These are phyloP conservation scores for Plasmodium relictum DNA, from an alignment of 169 alveolate genomes.

Conservation along the genomic window DNA sequence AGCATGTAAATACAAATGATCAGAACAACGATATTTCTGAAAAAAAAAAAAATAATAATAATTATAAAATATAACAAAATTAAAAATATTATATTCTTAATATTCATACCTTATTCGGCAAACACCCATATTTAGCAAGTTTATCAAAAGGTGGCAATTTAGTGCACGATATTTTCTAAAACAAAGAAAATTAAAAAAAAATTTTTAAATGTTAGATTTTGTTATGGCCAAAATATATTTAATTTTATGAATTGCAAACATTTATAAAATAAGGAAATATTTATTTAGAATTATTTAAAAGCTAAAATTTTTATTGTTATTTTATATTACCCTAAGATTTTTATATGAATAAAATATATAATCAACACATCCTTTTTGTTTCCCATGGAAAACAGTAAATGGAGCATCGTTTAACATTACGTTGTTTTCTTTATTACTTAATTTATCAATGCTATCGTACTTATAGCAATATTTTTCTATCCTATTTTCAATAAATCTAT, in stretches of 20 bases:
- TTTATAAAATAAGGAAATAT: too few species aligned
- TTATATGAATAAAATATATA: slow-evolving; percentile 85
- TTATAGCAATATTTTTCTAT: slow-evolving; percentile 47
- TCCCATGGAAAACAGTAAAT: slow-evolving; percentile 90
- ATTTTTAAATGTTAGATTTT: too few species aligned
- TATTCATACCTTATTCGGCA: slow-evolving; percentile 48
- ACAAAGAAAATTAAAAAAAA: background rate
- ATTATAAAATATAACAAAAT: background rate
- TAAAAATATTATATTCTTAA: background rate
- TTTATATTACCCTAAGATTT: slow-evolving; percentile 73
- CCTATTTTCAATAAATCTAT: slow-evolving; percentile 10
- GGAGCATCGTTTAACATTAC: slow-evolving; percentile 64
- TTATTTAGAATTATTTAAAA: background rate
- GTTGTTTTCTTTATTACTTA: slow-evolving; percentile 35
- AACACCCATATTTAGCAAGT: slow-evolving; percentile 65
- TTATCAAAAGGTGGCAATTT: slow-evolving; percentile 36
- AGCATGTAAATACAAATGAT: slow-evolving; percentile 72
- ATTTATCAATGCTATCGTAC: slow-evolving; percentile 41
- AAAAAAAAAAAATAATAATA: slow-evolving; percentile 2
- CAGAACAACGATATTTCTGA: slow-evolving; percentile 63
- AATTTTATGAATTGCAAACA: too few species aligned
- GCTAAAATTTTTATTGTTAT: background rate
- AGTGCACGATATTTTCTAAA: slow-evolving; percentile 66
- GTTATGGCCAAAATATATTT: too few species aligned
- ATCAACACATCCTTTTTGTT: slow-evolving; percentile 90